phyloP scores from a whole-genome alignment of 768 basidiomycete genomes.

The Panaeolus cyanescens region DNA sequence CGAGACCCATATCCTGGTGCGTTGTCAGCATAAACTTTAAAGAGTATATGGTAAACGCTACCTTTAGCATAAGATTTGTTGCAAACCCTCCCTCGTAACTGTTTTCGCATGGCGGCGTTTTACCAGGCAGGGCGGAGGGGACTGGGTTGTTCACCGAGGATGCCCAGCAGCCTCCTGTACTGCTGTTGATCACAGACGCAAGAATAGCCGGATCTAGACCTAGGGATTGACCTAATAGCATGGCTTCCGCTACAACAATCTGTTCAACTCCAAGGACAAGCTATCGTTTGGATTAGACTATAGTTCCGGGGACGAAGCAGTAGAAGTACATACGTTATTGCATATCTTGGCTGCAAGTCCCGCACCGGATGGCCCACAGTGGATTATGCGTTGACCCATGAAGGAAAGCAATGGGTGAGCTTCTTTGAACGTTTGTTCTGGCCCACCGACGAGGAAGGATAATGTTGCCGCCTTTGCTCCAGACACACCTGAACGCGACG shows the following conservation, averaged over 20 bases:
- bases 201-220: slow-evolving; percentile 78
- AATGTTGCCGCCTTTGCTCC: slow-evolving; percentile 88
- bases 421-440: slow-evolving; percentile 52
- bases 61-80: slow-evolving; percentile 83
- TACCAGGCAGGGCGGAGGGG: slow-evolving; percentile 66
- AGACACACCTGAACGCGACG: slow-evolving; percentile 58
- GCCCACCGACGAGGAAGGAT: slow-evolving; percentile 90
- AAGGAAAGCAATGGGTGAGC: slow-evolving; percentile 60
- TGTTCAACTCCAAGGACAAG: slow-evolving; percentile 78
- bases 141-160: slow-evolving; percentile 89
- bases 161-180: slow-evolving; percentile 83
- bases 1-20: slow-evolving; percentile 81
- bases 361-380: slow-evolving; percentile 81
- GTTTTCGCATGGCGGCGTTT: slow-evolving; percentile 80
- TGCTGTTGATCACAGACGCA: slow-evolving; percentile 83
- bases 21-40: background rate
- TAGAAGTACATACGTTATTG: slow-evolving; percentile 65
- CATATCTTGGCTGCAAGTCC: slow-evolving; percentile 90
- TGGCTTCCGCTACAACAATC: slow-evolving; percentile 85
- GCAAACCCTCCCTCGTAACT: slow-evolving; percentile 88
- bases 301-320: slow-evolving; percentile 15
- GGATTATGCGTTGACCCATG: slow-evolving; percentile 84
- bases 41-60: background rate
- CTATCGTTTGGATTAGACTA: slow-evolving; percentile 30
- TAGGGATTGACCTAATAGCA: slow-evolving; percentile 83